These are phyloP conservation scores for Tetratostichococcus sp. DNA, from an alignment of 139 green algal genomes.

Conservation along the genomic window DNA sequence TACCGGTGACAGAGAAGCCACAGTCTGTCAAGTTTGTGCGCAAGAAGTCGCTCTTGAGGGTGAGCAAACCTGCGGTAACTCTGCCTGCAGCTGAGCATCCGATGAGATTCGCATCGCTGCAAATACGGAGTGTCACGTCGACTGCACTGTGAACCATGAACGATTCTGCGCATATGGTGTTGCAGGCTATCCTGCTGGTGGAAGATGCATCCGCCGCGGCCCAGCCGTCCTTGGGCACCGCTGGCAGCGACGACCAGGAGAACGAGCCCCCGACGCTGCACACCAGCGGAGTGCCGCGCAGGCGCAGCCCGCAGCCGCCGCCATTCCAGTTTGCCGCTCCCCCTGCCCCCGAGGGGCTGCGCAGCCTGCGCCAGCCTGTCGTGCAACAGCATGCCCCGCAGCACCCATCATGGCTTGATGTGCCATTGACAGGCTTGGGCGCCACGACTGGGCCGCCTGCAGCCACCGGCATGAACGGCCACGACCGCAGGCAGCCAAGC, in stretches of 20 bases:
- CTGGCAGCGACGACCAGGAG: neutral
- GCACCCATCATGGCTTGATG: no score
- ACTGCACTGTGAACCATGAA: no score
- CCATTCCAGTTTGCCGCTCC: neutral
- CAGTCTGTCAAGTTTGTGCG: neutral
- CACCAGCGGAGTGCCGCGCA: slow-evolving; percentile 12
- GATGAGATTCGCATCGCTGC: no score
- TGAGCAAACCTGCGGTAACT: neutral
- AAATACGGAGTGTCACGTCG: no score
- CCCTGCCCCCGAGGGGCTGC: no score
- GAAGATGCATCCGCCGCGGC: neutral
- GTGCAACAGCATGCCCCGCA: neutral
- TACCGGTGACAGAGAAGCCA: neutral
- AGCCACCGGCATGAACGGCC: no score
- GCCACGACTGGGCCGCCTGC: no score
- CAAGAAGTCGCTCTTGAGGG: neutral
- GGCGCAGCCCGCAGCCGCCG: slow-evolving; percentile 7
- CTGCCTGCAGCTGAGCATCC: no score
- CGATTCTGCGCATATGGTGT: neutral
- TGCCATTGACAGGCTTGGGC: no score
- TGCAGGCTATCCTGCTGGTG: neutral
- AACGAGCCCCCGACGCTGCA: slow-evolving; percentile 8
- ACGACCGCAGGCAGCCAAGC: no score
- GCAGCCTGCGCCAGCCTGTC: no score
- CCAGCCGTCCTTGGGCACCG: neutral